A percentile compares a stretch with the other conserved stretches of the same genome.
Conservation (phyloP, 2,329 filamentous ascomycete genomes). For the Rhytidhysteron rufulum region DNA sequence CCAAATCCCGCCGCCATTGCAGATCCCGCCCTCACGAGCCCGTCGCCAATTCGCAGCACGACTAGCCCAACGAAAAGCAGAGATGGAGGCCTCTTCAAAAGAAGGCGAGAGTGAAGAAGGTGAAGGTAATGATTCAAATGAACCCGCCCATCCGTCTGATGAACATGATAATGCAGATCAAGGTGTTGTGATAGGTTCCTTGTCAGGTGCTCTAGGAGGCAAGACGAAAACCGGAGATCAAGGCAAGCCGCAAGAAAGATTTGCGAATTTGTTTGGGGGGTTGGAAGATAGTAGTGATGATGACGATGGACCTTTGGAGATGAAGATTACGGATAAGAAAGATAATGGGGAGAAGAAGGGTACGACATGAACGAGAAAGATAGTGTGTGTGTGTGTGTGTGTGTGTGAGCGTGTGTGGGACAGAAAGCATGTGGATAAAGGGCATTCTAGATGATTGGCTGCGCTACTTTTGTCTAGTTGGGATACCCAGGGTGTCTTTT, state of each 20-base stretch:
- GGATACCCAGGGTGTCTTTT: too few species aligned
- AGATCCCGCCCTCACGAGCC: slow-evolving; percentile 81
- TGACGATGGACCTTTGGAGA: too few species aligned
- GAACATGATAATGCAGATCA: slow-evolving; percentile 6
- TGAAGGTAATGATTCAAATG: slow-evolving; percentile 13
- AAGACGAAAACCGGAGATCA: background rate
- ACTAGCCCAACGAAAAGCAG: slow-evolving; percentile 54
- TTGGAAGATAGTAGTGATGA: slow-evolving; percentile 28
- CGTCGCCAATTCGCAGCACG: slow-evolving; percentile 86
- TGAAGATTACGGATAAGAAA: too few species aligned
- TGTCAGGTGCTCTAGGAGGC: too few species aligned
- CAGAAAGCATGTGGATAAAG: too few species aligned
- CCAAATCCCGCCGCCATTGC: slow-evolving; percentile 66
- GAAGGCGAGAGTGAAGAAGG: slow-evolving; percentile 1
- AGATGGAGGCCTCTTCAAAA: slow-evolving; percentile 17
- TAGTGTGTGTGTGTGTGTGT: background rate
- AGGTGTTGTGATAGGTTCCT: background rate
- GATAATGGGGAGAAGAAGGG: slow-evolving; percentile 15
- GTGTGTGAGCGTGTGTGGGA: background rate
- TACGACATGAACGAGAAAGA: background rate
- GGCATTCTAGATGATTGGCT: too few species aligned
- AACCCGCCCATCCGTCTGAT: too few species aligned
- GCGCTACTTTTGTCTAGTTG: too few species aligned
- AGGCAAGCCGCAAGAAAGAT: slow-evolving; percentile 12
- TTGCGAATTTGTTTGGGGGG: slow-evolving; percentile 30